Evolutionary conservation across 2,329 filamentous ascomycete species (phyloP).

Genomic region (Botryosphaeria dothidea): DNA sequence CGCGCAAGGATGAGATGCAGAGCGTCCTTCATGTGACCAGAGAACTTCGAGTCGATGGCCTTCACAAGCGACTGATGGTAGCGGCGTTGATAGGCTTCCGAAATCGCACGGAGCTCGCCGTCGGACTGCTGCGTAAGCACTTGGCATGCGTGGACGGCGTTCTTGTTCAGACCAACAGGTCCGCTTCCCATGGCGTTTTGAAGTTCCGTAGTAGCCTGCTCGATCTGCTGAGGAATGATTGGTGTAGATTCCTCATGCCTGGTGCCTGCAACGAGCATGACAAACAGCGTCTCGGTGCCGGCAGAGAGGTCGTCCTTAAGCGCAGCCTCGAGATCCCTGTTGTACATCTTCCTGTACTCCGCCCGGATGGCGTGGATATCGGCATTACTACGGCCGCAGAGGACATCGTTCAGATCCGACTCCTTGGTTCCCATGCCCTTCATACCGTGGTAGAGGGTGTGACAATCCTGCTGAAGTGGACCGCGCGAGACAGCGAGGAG

Average conservation of each 20-base stretch:
- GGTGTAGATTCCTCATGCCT: constrained; percentile 77
- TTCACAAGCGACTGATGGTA: constrained; percentile 71
- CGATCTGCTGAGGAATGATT: constrained; percentile 70
- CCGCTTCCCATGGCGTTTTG: constrained; percentile 68
- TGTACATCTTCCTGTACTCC: constrained; percentile 70
- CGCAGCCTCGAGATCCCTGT: constrained; percentile 66
- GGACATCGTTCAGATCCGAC: constrained; percentile 77
- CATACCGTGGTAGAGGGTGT: constrained; percentile 70
- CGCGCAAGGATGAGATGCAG: constrained; percentile 76
- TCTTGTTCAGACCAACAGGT: constrained; percentile 57
- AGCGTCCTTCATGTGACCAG: constrained; percentile 87
- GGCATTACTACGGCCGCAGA: constrained; percentile 81
- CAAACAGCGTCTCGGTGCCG: constrained; percentile 84
- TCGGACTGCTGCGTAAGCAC: constrained; percentile 77
- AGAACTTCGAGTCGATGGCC: constrained; percentile 79
- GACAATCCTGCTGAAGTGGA: constrained; percentile 74
- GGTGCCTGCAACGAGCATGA: constrained; percentile 73
- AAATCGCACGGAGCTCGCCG: constrained; percentile 80
- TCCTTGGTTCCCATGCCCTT: constrained; percentile 85
- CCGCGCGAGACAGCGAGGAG: constrained; percentile 76
- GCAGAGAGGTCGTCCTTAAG: constrained; percentile 78
- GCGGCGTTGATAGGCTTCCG: constrained; percentile 71
- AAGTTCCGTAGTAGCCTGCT: constrained; percentile 73
- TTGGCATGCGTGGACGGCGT: constrained; percentile 75
- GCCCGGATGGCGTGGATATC: constrained; percentile 85